phyloP scores from a whole-genome alignment of 1,284 basidiomycete species.

The Anthracocystis panici-leucophaei region DNA sequence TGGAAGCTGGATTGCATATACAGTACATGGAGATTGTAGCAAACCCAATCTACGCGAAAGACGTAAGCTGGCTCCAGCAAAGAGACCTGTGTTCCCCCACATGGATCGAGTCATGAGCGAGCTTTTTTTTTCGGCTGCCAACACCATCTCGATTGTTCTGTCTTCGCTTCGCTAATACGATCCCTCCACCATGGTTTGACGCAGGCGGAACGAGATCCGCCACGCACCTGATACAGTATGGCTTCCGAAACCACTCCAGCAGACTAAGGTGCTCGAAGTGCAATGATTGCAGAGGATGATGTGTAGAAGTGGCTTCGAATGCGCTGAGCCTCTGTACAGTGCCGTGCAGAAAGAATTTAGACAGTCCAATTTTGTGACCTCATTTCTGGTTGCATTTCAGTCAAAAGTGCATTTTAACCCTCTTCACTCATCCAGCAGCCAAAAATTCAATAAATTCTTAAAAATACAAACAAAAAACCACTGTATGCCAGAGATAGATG shows the following conservation, averaged over 20 bases:
- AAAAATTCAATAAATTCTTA: no score
- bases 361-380: no score
- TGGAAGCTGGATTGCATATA: no score
- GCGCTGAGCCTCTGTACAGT: not conserved
- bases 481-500: no score
- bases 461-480: no score
- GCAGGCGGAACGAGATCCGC: not conserved
- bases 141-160: not conserved
- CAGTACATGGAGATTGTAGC: not conserved
- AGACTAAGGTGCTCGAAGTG: not conserved
- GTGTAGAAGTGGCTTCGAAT: not conserved
- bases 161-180: not conserved
- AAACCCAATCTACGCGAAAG: not conserved
- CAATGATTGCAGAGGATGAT: not conserved
- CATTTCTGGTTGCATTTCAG: no score
- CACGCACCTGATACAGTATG: not conserved
- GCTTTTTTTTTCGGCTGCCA: no score
- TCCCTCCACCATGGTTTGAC: not conserved
- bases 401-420: no score
- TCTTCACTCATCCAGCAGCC: no score
- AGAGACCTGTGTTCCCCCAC: not conserved
- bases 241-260: not conserved
- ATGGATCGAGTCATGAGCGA: conserved; percentile 12
- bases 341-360: no score
- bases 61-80: no score